Evolutionary conservation across 1,284 basidiomycete species (phyloP), one percentile per base, ranked within the genome.

Genomic region (Vanrija sp.): DNA sequence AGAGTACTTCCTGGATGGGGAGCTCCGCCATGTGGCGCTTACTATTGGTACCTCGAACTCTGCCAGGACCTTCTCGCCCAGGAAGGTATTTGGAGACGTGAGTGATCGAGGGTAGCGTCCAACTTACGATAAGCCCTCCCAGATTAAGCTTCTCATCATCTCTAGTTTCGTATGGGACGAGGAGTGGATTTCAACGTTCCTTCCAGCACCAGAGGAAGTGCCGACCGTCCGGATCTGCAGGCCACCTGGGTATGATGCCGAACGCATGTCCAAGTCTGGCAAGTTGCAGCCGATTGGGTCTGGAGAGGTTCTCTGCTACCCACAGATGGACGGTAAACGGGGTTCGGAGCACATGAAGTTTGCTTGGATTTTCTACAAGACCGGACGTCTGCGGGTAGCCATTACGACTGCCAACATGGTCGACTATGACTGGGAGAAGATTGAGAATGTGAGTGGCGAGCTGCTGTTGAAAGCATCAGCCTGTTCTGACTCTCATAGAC

Each of bases 361-460:
- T 51, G 63, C 68, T 29, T 75, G 71, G 73, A 70, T 78, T 21
- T 75, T 74, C 46, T 77, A 76, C 68, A 72, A 73, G 51, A 73
- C 73, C 9, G 74, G 75, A 2, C 59, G 75, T 19, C 52, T 77
- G n/a, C 58, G 76, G 19, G 65, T 76, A 1, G 65, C 69, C 6
- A 68, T 77, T 46, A 61, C 63, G 21, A 75, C 75, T 1, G 73
- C 71, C 23, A 78, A 78, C 44, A 62, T 77, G 55, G 70, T 75
- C 1, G 49, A 48, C 15, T 74, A 75, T 54, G 76, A 78, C 46
- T 78, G 71, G 69, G 63, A 71, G 8, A 42, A 26, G 38, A 76
- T 78, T 46, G 71, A 78, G 53, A 78, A 78, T 55, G 75, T 75
- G 18, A 51, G 71, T 51, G 0, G 26, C n/a, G n/a, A 23, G 38